Evolutionary conservation across 1,139 yeast species (phyloP), one percentile per base, ranked within the genome.

Genomic region (Sugiyamaella sp.): DNA sequence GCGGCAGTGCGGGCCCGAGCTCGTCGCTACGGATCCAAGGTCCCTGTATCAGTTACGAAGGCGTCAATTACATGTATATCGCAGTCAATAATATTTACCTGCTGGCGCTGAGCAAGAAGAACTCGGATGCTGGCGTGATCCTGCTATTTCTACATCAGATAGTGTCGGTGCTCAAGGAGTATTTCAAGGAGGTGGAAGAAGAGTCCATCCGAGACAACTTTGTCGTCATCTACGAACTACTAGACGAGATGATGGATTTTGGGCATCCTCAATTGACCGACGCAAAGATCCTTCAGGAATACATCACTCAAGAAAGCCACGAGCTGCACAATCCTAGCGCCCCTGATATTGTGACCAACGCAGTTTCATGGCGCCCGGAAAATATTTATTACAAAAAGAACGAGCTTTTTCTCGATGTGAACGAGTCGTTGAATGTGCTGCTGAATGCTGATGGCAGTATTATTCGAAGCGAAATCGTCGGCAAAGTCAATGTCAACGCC

Each of bases 161-260:
- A 40, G 82, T 89, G 52, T 85, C 80, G 58, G 96, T 90, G 4
- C 75, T 93, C 53, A 84, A 89, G 21, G 91, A 86, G 59, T 93
- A 93, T 71, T 83, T 93, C 70, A 91, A 91, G 68, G 81, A 83
- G 57, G 79, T 93, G 56, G 97, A 89, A 68, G 98, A 93, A 70
- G 98, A 93, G 71, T 85, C 95, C 10, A 90, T 93, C 54, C 78
- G 97, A 58, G 99, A 93, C 71, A 93, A 93, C 67, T 93, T 89
- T 70, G 96, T 91, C 41, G 84, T 93, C 46, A 88, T 93, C 49
- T 93, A 93, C 73, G 99, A 93, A 72, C 75, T 93, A 55, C 75
- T 93, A 60, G 99, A 93, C 71, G 99, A 93, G 71, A 86, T 90
- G 90, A 90, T 93, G 97, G 99, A 93, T 71, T 93, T 79, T 70